Evolutionary conservation across 768 basidiomycete genomes (phyloP), one percentile per base, ranked within the genome.

Genomic region (Erythrobasidium yunnanense): DNA sequence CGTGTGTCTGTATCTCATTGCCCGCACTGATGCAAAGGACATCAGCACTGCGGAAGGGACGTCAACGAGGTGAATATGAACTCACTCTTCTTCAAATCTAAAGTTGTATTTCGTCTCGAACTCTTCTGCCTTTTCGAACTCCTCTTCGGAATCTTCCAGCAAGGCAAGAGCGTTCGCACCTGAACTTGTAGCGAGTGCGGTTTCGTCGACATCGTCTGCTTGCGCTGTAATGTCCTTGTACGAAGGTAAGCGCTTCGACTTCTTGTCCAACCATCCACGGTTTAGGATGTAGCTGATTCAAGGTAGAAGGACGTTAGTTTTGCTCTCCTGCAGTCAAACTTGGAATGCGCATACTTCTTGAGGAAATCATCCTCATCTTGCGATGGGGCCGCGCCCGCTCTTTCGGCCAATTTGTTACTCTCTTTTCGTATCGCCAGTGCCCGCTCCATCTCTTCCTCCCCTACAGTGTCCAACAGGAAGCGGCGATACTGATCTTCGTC

Each of bases 91-190:
- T 76, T 99, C 93, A 75, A 90, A 99, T 57, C 95, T 84, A 78
- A 95, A 95, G 76, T 97, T 97, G 78, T 96, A 99, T 17, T 87
- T 87, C n/a, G 83, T 84, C 78, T 99, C 95, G 70, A 96, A 99
- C 47, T 83, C 83, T 29, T 95, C 92, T 4, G 85, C 87, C 68
- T 88, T 23, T 8, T 84, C 47, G 15, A 63, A 33, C 32, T 63
- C 60, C 5, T 93, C 89, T 58, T 95, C 90, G 71, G 95, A 95
- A 4, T 78, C 77, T 34, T 77, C 77, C 2, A 77, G 83, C 7
- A 80, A 76, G 38, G 78, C 77, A 0, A 73, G 73, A 32, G 57
- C 74, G 69, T 79, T 78, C 7, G 52, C 50, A 22, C 54, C 67
- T 15, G 46, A 8, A n/a, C 15, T 38, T 32, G 34, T 42, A 33